A percentile compares a stretch with the other conserved stretches of the same genome.
phyloP scores from a whole-genome alignment of 352 stramenopile species.

The Globisporangium radiosum region DNA sequence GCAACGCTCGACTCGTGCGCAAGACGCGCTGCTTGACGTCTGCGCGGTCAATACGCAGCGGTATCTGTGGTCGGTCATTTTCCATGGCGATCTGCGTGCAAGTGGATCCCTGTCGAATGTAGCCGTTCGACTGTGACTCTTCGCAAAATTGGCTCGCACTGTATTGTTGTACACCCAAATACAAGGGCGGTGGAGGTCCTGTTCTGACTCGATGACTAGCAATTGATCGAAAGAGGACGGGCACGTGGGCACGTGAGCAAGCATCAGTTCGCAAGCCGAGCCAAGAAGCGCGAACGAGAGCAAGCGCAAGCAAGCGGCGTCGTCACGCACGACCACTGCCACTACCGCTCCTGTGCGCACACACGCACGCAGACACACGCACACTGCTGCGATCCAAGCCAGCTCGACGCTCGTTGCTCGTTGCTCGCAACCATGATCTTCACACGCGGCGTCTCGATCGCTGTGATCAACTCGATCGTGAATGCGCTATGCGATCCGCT shows the following conservation, averaged over 20 bases:
- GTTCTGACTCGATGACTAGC: background rate
- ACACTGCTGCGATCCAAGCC: too few species aligned
- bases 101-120: background rate
- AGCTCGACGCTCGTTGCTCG: background rate
- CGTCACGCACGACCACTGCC: background rate
- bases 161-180: background rate
- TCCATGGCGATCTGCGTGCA: background rate
- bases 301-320: background rate
- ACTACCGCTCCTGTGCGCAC: background rate
- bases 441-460: conserved; percentile 64
- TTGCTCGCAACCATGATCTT: conserved; percentile 34
- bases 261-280: too few species aligned
- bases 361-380: background rate
- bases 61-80: background rate
- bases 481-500: conserved; percentile 74
- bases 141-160: background rate
- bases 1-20: conserved; percentile 20
- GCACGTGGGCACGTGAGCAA: background rate
- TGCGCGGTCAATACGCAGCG: background rate
- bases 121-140: background rate
- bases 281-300: background rate
- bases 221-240: background rate
- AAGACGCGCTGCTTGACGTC: conserved; percentile 29
- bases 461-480: conserved; percentile 73
- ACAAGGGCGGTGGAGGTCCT: too few species aligned